These are phyloP conservation scores for Suhomyces vadensis DNA, from an alignment of 805 yeast species.

Conservation along the genomic window DNA sequence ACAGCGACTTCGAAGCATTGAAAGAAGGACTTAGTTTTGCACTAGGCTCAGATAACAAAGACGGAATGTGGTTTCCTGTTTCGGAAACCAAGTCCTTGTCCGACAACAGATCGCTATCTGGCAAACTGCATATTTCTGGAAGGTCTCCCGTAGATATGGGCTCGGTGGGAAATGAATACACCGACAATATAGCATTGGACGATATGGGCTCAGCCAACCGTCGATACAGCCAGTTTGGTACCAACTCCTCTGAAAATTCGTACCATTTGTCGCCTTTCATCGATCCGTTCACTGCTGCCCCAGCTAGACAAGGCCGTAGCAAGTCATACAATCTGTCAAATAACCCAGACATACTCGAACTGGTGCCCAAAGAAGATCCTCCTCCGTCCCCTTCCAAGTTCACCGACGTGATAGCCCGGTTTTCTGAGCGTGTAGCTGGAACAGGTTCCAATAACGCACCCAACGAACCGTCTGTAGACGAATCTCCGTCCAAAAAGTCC, in stretches of 20 bases:
- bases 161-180: slow-evolving; percentile 7
- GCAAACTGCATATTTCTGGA: not conserved
- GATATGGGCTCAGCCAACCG: slow-evolving; percentile 3
- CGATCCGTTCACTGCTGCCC: not conserved
- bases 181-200: slow-evolving; percentile 22
- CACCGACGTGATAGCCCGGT: slow-evolving; percentile 26
- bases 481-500: slow-evolving; percentile 1
- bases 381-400: slow-evolving; percentile 23
- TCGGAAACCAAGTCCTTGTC: not conserved
- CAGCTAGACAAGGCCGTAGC: not conserved
- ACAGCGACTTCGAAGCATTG: slow-evolving; percentile 33
- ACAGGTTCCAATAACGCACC: slow-evolving; percentile 15
- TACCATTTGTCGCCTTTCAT: slow-evolving; percentile 6
- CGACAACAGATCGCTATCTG: slow-evolving; percentile 1
- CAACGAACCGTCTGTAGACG: not conserved
- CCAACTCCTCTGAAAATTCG: not conserved
- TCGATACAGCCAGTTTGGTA: slow-evolving; percentile 1
- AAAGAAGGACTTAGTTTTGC: slow-evolving; percentile 36
- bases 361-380: slow-evolving; percentile 7
- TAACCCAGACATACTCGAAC: not conserved
- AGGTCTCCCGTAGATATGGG: not conserved
- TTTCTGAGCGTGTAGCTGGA: slow-evolving; percentile 41
- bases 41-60: slow-evolving; percentile 27
- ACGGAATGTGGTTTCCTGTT: slow-evolving; percentile 34
- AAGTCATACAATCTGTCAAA: not conserved